Evolutionary conservation across 257 asterid species (phyloP), one percentile per base, ranked within the genome.

Genomic region (Vinca minor): DNA sequence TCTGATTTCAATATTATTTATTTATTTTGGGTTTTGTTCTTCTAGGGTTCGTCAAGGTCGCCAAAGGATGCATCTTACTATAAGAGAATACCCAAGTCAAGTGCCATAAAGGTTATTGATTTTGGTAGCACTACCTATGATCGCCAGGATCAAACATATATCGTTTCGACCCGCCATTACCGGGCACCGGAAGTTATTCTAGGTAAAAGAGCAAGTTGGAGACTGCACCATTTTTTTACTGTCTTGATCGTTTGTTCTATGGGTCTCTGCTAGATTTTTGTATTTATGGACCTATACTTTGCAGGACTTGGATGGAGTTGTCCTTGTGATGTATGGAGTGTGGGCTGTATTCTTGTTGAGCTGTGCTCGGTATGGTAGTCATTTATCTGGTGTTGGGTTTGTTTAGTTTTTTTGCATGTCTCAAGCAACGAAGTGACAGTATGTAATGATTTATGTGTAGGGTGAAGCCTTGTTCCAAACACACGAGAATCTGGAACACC

Each of bases 131-230:
- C 98, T 1, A 82, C 96, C 5, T 77, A 71, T 53, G 90, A 84
- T 59, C 79, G 76, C 45, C 79, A 75, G n/a, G 86, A 82, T 63
- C 96, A 86, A 71, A 68, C 88, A 0, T 91, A 91, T 69, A 81
- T 83, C 0, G 96, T 91, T 2, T 88, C 96, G 12, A 91, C 98
- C 7, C 77, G 96, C 28, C 96, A 91, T 74, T 91, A 91, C 71
- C 83, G 98, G 18, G 98, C 98, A 44, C 96, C 98, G 3, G 98
- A 91, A 75, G 96, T 88, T 34, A 91, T 91, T 53, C 66, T 91
- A 67, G 98, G 98, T 91, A 73, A 3, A 5, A 3, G 0, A 1
- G n/a, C n/a, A n/a, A n/a, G n/a, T n/a, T n/a, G n/a, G n/a, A n/a
- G n/a, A n/a, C n/a, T n/a, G n/a, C n/a, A n/a, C n/a, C n/a, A n/a